Conservation (phyloP, 2,329 filamentous ascomycete species). For the Hypoxylon sp. region DNA sequence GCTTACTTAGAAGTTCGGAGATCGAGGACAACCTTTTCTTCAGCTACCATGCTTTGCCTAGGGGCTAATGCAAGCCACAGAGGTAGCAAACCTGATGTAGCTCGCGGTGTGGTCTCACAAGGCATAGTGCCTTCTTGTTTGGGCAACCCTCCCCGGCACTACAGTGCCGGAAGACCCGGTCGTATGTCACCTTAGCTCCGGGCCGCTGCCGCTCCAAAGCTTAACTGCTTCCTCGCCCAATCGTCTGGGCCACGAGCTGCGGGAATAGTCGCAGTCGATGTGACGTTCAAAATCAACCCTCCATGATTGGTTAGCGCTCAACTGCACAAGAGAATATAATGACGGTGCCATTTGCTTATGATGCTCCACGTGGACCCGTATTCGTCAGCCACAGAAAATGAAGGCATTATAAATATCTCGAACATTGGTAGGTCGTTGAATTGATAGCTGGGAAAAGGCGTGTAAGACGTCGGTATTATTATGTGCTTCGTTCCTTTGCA, state of each 20-base stretch:
- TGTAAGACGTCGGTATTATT: constrained; percentile 20
- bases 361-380: constrained; percentile 31
- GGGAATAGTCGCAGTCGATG: constrained; percentile 26
- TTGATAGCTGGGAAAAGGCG: constrained; percentile 10
- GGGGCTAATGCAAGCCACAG: constrained; percentile 33
- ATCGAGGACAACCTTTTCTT: background rate
- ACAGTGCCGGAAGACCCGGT: constrained; percentile 25
- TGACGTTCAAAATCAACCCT: constrained; percentile 16
- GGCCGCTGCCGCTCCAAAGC: constrained; percentile 8
- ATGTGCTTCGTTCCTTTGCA: constrained; percentile 12
- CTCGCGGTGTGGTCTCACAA: constrained; percentile 3
- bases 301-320: constrained; percentile 22
- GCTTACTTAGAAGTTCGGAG: no score
- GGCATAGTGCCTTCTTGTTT: constrained; percentile 30
- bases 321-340: constrained; percentile 11
- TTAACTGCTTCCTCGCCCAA: constrained; percentile 43
- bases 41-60: constrained; percentile 2
- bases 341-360: constrained; percentile 22
- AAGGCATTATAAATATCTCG: constrained; percentile 41
- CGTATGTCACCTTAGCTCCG: constrained; percentile 25
- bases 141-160: constrained; percentile 26
- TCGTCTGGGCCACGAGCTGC: constrained; percentile 46
- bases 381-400: constrained; percentile 33
- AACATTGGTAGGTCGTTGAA: constrained; percentile 12
- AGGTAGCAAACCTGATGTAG: background rate